Evolutionary conservation across 345 rosid genomes (phyloP), one percentile per base, ranked within the genome.

Genomic region (Brassica cretica): DNA sequence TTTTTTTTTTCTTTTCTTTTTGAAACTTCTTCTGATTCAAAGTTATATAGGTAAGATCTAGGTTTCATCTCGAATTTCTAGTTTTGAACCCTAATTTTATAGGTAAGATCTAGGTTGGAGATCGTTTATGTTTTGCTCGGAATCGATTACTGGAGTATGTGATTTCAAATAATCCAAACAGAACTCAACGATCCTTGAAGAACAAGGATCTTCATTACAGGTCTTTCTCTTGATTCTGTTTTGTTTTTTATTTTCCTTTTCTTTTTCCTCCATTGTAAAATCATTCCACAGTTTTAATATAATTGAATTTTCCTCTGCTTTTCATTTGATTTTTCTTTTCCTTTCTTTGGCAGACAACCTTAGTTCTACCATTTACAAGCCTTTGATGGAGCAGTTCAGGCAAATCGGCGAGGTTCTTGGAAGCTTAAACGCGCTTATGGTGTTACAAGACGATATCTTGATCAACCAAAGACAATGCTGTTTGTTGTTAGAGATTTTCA

Each of bases 341-440:
- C 11, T 5, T 66, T 6, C 55, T 46, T 46, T 46, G 12, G 3
- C 62, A 58, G 62, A 51, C 32, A 46, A 64, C 24, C 11, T 4
- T 27, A 12, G 24, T 61, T 11, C 18, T 30, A 1, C 11, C 68
- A 37, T 11, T 58, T 6, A 27, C 60, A 70, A 58, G 60, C 44
- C 14, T 64, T 16, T 65, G 41, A 88, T 91, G 98, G 94, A 88
- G 73, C 97, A 86, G 68, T 93, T 95, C 82, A 84, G 98, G 80
- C 97, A 91, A 70, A 84, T 93, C 2, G 98, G 98, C 35, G 97
- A 91, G 88, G 97, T 89, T 60, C 70, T 95, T 14, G 98, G 99
- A 64, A 91, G 99, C 82, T 78, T 93, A 77, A 89, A 82, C 41
- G 97, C 98, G 44, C 73, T 93, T 3, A 91, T 91, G 97, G 92